Percentiles rank a stretch among this genome's conserved stretches.
Evolutionary conservation across 768 basidiomycete species (phyloP).

Genomic region (Mycena amicta): DNA sequence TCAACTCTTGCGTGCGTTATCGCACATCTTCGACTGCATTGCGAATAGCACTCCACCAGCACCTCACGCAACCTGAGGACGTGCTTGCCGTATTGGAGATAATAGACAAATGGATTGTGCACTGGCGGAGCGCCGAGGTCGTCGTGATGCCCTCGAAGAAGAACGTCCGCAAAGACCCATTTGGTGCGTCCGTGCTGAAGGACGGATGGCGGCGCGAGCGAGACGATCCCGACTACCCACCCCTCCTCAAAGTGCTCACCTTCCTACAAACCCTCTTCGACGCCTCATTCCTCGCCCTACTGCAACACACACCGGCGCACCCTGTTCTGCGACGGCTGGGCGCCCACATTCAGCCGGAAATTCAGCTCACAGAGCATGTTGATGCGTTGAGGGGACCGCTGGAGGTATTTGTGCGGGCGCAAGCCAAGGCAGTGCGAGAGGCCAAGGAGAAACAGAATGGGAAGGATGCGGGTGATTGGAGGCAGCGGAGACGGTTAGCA

Average conservation of each 20-base stretch:
- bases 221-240: slow-evolving; percentile 36
- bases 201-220: slow-evolving; percentile 27
- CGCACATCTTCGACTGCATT: slow-evolving; percentile 42
- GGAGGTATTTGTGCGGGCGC: slow-evolving; percentile 62
- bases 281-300: slow-evolving; percentile 66
- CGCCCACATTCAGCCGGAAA: slow-evolving; percentile 56
- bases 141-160: slow-evolving; percentile 43
- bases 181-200: slow-evolving; percentile 39
- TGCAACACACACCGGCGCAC: slow-evolving; percentile 67
- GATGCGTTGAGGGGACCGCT: slow-evolving; percentile 63
- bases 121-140: slow-evolving; percentile 37
- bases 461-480: slow-evolving; percentile 47
- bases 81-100: slow-evolving; percentile 47
- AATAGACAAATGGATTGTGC: slow-evolving; percentile 52
- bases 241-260: slow-evolving; percentile 47
- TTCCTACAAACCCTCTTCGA: slow-evolving; percentile 74
- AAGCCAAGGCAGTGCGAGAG: slow-evolving; percentile 50
- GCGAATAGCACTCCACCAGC: slow-evolving; percentile 52
- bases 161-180: slow-evolving; percentile 40
- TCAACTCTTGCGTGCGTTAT: slow-evolving; percentile 40
- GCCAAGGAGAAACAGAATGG: slow-evolving; percentile 36
- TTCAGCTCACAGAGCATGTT: slow-evolving; percentile 49
- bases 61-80: slow-evolving; percentile 53
- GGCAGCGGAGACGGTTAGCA: slow-evolving; percentile 53
- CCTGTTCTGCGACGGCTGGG: slow-evolving; percentile 51